Evolutionary conservation across 129 eudicot species (phyloP).

Genomic region (Centrapalus pauciflorus): DNA sequence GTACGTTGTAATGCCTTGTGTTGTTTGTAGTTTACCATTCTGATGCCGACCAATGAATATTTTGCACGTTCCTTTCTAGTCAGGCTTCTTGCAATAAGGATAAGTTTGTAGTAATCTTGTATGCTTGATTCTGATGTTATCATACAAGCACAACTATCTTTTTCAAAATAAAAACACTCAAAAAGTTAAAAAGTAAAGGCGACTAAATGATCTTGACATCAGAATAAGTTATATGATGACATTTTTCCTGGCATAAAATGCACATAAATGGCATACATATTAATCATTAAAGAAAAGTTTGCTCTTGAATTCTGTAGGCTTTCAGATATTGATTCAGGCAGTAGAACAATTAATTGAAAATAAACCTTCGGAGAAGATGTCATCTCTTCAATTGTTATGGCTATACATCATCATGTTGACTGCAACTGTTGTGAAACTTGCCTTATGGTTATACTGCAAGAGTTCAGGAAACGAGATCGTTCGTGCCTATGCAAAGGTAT

Average conservation of each 20-base stretch:
- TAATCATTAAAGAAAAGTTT: background rate
- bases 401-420: conserved; percentile 70
- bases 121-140: no score
- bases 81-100: no score
- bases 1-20: conserved; percentile 53
- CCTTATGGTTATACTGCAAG: conserved; percentile 78
- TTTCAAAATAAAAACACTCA: no score
- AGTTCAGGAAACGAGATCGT: conserved; percentile 81
- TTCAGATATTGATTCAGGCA: conserved; percentile 86
- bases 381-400: conserved; percentile 59
- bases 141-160: no score
- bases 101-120: no score
- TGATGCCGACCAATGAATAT: no score
- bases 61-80: no score
- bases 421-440: conserved; percentile 71
- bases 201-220: background rate
- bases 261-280: background rate
- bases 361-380: conserved; percentile 52
- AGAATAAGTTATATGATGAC: background rate
- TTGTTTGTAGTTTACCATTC: no score
- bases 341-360: conserved; percentile 57
- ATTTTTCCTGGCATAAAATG: background rate
- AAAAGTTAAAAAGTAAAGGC: background rate
- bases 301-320: conserved; percentile 40
- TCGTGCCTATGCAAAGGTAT: conserved; percentile 92